phyloP scores from a whole-genome alignment of 768 basidiomycete genomes.

The Podaxis sp. region DNA sequence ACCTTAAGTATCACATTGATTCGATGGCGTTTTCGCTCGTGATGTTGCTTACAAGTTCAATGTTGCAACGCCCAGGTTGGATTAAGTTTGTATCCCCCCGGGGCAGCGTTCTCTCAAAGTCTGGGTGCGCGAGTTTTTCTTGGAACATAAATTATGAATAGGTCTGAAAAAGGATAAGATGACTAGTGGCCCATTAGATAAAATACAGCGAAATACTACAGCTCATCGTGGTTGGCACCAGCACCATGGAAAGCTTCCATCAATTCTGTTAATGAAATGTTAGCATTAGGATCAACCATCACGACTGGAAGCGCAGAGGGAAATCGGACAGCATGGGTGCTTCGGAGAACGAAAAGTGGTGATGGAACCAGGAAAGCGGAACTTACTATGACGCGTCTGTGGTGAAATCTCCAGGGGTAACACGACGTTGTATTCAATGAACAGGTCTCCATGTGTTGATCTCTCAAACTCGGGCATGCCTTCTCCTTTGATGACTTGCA shows the following conservation, averaged over 20 bases:
- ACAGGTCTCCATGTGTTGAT: slow-evolving; percentile 75
- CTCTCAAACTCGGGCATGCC: slow-evolving; percentile 80
- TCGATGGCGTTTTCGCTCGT: too few relatives aligned
- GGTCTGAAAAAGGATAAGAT: slow-evolving; percentile 17
- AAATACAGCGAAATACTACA: slow-evolving; percentile 26
- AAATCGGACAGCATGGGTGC: neutral
- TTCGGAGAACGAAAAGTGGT: neutral
- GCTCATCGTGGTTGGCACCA: slow-evolving; percentile 39
- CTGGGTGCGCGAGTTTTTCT: neutral
- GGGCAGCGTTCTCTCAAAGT: too few relatives aligned
- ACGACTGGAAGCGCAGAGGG: neutral
- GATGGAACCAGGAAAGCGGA: neutral
- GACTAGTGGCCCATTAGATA: slow-evolving; percentile 18
- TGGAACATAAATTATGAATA: neutral
- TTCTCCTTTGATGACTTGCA: slow-evolving; percentile 82
- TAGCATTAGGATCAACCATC: slow-evolving; percentile 1
- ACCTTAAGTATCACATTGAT: too few relatives aligned
- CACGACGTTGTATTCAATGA: slow-evolving; percentile 91
- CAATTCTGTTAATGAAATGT: slow-evolving; percentile 41
- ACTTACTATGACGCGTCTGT: slow-evolving; percentile 75
- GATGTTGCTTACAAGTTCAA: too few relatives aligned
- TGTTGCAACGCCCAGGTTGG: too few relatives aligned
- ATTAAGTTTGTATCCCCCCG: too few relatives aligned
- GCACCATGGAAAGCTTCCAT: slow-evolving; percentile 49
- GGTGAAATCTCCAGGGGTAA: slow-evolving; percentile 72